phyloP scores from a whole-genome alignment of 1,284 basidiomycete genomes.

The Agroathelia rolfsii region DNA sequence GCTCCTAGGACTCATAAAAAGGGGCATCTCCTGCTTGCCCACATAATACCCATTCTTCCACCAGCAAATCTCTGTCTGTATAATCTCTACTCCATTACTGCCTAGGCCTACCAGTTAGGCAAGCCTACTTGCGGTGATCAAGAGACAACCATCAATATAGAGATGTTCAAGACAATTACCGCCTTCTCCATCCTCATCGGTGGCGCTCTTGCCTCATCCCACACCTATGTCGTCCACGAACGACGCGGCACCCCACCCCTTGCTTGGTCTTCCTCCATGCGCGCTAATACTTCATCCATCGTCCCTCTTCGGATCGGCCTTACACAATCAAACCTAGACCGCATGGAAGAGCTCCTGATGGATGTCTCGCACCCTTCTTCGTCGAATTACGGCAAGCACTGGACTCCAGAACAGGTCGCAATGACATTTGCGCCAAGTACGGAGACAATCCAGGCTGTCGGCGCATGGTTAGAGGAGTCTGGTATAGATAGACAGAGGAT shows the following conservation, averaged over 20 bases:
- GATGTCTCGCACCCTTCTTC: conserved; percentile 37
- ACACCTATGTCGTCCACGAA: conserved; percentile 32
- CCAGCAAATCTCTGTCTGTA: too few relatives aligned
- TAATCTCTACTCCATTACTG: too few relatives aligned
- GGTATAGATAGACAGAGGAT: conserved; percentile 26
- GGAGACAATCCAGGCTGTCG: conserved; percentile 31
- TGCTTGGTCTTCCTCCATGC: conserved; percentile 26
- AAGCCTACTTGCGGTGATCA: too few relatives aligned
- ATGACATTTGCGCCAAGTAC: conserved; percentile 32
- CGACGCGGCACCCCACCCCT: conserved; percentile 23
- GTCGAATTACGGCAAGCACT: conserved; percentile 32
- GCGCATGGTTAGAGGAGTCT: conserved; percentile 27
- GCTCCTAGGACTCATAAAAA: too few relatives aligned
- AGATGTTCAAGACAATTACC: too few relatives aligned
- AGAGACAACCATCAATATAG: too few relatives aligned
- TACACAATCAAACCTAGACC: conserved; percentile 31
- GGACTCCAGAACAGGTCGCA: conserved; percentile 26
- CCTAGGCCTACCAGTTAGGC: too few relatives aligned
- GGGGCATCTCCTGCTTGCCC: too few relatives aligned
- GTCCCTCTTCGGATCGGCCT: conserved; percentile 37
- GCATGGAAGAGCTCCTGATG: conserved; percentile 30
- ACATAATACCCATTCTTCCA: too few relatives aligned
- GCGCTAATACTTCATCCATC: conserved; percentile 20
- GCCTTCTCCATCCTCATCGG: too few relatives aligned
- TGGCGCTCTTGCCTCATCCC: too few relatives aligned